Evolutionary conservation across 2,329 filamentous ascomycete species (phyloP), one percentile per base, ranked within the genome.

Genomic region (Nemania abortiva): DNA sequence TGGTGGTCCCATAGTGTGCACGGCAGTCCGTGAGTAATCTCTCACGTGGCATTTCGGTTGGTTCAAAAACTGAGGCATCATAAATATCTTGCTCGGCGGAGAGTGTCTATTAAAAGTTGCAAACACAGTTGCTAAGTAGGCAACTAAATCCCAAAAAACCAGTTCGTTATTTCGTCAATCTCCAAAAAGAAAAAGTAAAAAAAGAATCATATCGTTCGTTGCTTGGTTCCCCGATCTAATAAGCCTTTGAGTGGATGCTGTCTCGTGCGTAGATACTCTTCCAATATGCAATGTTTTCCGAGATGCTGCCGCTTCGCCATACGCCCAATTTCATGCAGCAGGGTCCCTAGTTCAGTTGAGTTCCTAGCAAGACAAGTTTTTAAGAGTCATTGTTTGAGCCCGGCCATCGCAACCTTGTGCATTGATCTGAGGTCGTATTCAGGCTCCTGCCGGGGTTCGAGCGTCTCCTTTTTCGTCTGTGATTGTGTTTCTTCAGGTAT

Each of bases 331-430:
- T 70, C 71, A 73, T 73, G 74, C 73, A 72, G 65, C 55, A 64
- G 61, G 42, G 61, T 57, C 55, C 60, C 68, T 63, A 68, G 69
- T 68, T 62, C 57, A 62, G 50, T 53, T 55, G 69, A 53, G 20
- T 66, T 31, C 22, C 29, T 56, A 20, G 47, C 27, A 20, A 65
- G 39, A 20, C 11, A 55, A n/a, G 29, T 31, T 34, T 4, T 34
- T 15, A 63, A 53, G 39, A 72, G 68, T 70, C 68, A 61, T 63
- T 49, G 75, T 72, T 77, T 77, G 60, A 77, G 57, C 58, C 75
- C 76, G 42, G 75, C 73, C 74, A 78, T 70, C 24, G 76, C 75
- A 53, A 78, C 75, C 52, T 74, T 77, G 69, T 77, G 76, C 76
- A 78, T 74, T 13, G 76, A 78, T 65, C 73, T 72, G 47, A 73